Percentiles rank a stretch among this genome's conserved stretches.
phyloP scores from a whole-genome alignment of 495 filamentous ascomycete species.

The Trichoderma virens region DNA sequence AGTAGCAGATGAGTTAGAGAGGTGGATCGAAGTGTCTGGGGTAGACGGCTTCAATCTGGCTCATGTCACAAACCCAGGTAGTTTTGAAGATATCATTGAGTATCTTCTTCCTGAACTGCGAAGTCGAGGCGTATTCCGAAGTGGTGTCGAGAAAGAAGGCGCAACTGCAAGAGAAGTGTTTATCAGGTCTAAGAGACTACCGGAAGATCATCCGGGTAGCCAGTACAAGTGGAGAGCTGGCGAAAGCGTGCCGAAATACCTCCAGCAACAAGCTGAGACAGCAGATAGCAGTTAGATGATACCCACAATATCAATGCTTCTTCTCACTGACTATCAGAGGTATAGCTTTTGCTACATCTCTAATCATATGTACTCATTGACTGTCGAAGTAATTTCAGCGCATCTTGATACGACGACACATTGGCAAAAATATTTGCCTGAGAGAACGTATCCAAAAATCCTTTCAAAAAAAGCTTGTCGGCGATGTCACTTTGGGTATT shows the following conservation, averaged over 20 bases:
- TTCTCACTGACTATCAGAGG: background rate
- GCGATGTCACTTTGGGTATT: background rate
- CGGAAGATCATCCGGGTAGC: slow-evolving; percentile 28
- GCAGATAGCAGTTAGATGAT: background rate
- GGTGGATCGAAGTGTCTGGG: slow-evolving; percentile 53
- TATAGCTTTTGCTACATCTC: background rate
- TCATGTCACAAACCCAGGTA: slow-evolving; percentile 36
- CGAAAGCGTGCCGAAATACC: slow-evolving; percentile 21
- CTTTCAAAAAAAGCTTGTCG: background rate
- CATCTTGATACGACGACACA: background rate
- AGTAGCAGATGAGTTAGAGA: slow-evolving; percentile 54
- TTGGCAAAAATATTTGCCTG: background rate
- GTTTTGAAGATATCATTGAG: slow-evolving; percentile 40
- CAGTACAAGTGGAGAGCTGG: slow-evolving; percentile 25
- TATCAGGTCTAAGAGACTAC: slow-evolving; percentile 22
- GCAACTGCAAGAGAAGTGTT: slow-evolving; percentile 52
- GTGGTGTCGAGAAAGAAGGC: slow-evolving; percentile 32
- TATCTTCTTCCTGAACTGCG: slow-evolving; percentile 35
- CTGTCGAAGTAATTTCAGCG: background rate
- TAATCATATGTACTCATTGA: background rate
- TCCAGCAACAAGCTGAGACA: background rate
- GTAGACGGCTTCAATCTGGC: slow-evolving; percentile 57
- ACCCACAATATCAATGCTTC: background rate
- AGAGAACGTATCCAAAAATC: background rate
- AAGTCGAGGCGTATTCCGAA: slow-evolving; percentile 29